Base-by-base conservation (phyloP, 768 basidiomycete genomes). In the Collybia mongolica region DNA sequence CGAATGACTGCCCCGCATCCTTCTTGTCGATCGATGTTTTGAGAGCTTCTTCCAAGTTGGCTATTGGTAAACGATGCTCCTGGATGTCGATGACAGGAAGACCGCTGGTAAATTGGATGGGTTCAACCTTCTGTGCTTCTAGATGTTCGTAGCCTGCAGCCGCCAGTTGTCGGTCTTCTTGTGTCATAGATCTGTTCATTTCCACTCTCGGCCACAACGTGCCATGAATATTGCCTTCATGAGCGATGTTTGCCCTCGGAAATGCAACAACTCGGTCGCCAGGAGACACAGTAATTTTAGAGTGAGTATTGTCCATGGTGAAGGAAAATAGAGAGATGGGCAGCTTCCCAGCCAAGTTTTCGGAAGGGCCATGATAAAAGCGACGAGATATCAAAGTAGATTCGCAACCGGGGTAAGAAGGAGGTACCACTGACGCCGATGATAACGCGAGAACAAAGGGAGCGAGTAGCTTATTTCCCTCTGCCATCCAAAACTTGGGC, bases 111-210 rank as follows among this genome's bases (percentile, higher is more conserved):
- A 62, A 46, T 24, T 63, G 58, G 15, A 51, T 67, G 37, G 68
- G 64, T 40, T 69, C 68, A 11, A 60, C 57, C 53, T 78, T 77
- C 46, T 75, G 68, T 52, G 72, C 69, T 24, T 77, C 69, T 22
- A 87, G 70, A 59, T 84, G 81, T 44, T 81, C 81, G 60, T 87
- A 87, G 1, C 83, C 83, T n/a, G 84, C 84, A 2, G 78, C 81
- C 12, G 83, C 81, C 42, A 87, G 76, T 43, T 82, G 81, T 55
- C 74, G 79, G 50, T 86, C 83, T 60, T 86, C 84, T 57, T 80
- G 75, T n/a, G 84, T 85, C 62, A 84, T 63, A 48, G 83, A 77
- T 46, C 79, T 75, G 52, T 76, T 79, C 78, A 84, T 75, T 60
- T 83, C 82, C 42, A 76, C 73, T 12, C 82, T 75, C 29, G 78